Percentiles rank a stretch among this genome's conserved stretches.
Evolutionary conservation across 2,329 filamentous ascomycete genomes (phyloP).

Genomic region (Fusarium sp.): DNA sequence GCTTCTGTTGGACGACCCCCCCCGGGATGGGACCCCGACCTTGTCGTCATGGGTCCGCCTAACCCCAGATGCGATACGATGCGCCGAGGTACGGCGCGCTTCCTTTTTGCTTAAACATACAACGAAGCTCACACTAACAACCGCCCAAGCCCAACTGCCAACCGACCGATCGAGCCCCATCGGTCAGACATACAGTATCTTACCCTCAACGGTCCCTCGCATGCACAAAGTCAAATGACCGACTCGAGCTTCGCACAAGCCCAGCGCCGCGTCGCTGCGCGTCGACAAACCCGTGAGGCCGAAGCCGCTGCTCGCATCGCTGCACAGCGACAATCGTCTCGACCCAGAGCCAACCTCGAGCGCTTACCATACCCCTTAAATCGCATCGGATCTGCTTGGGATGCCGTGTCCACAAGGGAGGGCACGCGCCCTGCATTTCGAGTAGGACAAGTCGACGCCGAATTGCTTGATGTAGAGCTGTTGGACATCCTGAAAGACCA

Average conservation of each 20-base stretch:
- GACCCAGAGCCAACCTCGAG: conserved; percentile 65
- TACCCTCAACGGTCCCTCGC: conserved; percentile 16
- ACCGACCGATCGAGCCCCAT: not conserved
- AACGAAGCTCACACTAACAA: conserved; percentile 10
- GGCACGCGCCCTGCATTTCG: conserved; percentile 88
- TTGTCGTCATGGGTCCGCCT: conserved; percentile 40
- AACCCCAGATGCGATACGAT: conserved; percentile 32
- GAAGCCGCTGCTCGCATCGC: conserved; percentile 68
- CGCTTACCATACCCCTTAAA: conserved; percentile 72
- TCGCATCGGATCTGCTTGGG: conserved; percentile 72
- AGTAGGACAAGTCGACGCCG: conserved; percentile 95
- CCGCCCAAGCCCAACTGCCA: not conserved
- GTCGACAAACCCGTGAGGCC: conserved; percentile 79
- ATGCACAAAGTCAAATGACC: conserved; percentile 57
- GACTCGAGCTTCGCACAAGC: conserved; percentile 83
- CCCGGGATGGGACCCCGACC: conserved; percentile 5
- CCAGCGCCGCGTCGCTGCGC: conserved; percentile 85
- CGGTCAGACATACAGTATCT: not conserved
- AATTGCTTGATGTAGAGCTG: conserved; percentile 93
- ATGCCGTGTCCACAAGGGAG: conserved; percentile 76
- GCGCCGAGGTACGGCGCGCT: conserved; percentile 17
- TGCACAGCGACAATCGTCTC: conserved; percentile 62
- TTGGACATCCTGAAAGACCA: conserved; percentile 86
- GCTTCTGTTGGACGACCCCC: conserved; percentile 31
- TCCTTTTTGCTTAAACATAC: conserved; percentile 25